Evolutionary conservation across 805 yeast species (phyloP).

Genomic region (Myxozyma neotropica): DNA sequence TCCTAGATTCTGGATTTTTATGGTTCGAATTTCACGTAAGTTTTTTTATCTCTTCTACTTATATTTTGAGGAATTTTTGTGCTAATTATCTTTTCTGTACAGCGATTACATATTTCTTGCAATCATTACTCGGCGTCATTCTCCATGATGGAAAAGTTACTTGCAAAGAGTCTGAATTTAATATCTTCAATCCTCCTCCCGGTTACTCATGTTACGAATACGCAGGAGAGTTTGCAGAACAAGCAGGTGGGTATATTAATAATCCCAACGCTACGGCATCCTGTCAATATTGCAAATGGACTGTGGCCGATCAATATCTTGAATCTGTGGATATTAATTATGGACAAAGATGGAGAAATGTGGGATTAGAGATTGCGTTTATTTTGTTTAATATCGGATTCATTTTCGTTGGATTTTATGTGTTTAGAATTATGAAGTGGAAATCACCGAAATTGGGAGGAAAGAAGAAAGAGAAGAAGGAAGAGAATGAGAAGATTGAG

Average conservation of each 20-base stretch:
- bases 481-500: constrained; percentile 1
- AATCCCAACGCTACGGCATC: constrained; percentile 38
- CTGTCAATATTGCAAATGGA: constrained; percentile 30
- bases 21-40: constrained; percentile 67
- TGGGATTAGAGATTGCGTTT: constrained; percentile 57
- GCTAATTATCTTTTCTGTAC: background rate
- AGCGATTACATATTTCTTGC: constrained; percentile 65
- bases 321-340: constrained; percentile 45
- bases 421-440: constrained; percentile 22
- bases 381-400: constrained; percentile 46
- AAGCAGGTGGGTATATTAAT: constrained; percentile 39
- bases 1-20: constrained; percentile 85
- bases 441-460: constrained; percentile 16
- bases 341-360: constrained; percentile 65
- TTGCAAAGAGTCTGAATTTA: constrained; percentile 55
- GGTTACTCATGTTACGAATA: constrained; percentile 69
- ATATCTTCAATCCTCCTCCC: constrained; percentile 54
- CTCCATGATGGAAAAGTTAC: constrained; percentile 55
- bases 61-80: background rate
- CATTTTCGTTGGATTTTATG: constrained; percentile 20
- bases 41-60: background rate
- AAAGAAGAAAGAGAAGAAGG: background rate
- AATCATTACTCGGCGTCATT: constrained; percentile 53
- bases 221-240: constrained; percentile 48
- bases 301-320: constrained; percentile 33